Evolutionary conservation across 2,329 filamentous ascomycete species (phyloP), one percentile per base, ranked within the genome.

Genomic region (Monilinia aucupariae): DNA sequence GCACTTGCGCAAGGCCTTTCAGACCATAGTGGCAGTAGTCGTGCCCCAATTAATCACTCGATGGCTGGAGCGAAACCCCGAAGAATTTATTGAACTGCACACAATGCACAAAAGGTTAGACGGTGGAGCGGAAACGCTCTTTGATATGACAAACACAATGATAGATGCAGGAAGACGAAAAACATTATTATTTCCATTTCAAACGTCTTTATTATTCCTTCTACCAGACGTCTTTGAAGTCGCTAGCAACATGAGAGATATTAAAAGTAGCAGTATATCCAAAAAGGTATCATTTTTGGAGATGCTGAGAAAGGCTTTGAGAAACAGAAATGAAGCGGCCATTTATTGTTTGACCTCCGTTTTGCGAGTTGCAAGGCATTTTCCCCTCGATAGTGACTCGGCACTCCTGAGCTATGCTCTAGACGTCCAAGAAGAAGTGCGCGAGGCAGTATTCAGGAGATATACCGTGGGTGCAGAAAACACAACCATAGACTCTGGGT

Each of bases 141-240:
- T 89, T 70, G 86, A 89, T 69, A 88, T 89, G 83, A 81, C 84
- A 6, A 81, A 85, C 67, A 83, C 83, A 3, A 80, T 86, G 34
- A 79, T 80, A 43, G 85, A 88, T 70, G 83, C 80, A 61, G 79
- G 78, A 45, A 80, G 80, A 66, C 79, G 82, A 54, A 84, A 80
- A 67, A 78, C 78, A 4, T 75, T 83, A 39, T 76, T 88, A 25
- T 86, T 82, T 68, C 85, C 86, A 20, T 77, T 89, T 59, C 86
- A 89, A 71, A 85, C 81, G 2, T 80, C 82, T 15, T 75, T 89
- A 5, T 74, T 89, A 12, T 81, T 89, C 64, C 77, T 89, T 10
- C 76, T 88, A 10, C 86, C 86, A 4, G 86, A 89, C 68, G 83
- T 89, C 7, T 89, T 89, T 67, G 85, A 88, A 73, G 84, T 88